Percentiles rank a stretch among this genome's conserved stretches.
These are phyloP conservation scores for Cercospora berteroae DNA, from an alignment of 2,329 filamentous ascomycete species.

Conservation along the genomic window DNA sequence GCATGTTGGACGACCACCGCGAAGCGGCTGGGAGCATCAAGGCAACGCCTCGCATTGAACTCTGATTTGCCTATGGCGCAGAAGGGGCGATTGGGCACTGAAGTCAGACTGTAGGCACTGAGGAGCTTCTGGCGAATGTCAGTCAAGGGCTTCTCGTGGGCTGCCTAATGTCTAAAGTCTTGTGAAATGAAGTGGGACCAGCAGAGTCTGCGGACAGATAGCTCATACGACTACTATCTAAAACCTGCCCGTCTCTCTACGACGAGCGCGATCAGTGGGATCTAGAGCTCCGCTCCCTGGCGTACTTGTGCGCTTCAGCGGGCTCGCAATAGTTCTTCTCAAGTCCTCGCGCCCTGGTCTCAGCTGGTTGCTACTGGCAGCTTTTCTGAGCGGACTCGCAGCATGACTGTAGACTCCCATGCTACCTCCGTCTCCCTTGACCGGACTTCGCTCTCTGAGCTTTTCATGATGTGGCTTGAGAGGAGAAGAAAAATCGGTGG, in stretches of 20 bases:
- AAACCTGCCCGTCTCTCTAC: constrained; percentile 33
- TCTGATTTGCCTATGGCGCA: too few species aligned
- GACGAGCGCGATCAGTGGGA: constrained; percentile 19
- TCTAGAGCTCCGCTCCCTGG: constrained; percentile 30
- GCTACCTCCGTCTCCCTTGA: constrained; percentile 66
- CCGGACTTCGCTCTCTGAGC: constrained; percentile 53
- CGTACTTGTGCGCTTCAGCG: constrained; percentile 46
- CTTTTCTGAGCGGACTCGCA: constrained; percentile 79
- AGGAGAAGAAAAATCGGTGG: constrained; percentile 47
- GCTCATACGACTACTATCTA: constrained; percentile 14
- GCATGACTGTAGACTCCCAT: constrained; percentile 77
- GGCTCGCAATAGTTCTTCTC: constrained; percentile 37
- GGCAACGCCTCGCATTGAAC: too few species aligned
- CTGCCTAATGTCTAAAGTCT: too few species aligned
- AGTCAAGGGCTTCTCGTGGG: too few species aligned
- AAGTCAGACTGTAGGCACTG: too few species aligned
- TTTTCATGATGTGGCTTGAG: constrained; percentile 46
- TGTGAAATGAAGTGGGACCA: too few species aligned
- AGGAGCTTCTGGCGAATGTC: too few species aligned
- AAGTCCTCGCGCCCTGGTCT: constrained; percentile 33
- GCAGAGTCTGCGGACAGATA: too few species aligned
- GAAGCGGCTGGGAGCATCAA: too few species aligned
- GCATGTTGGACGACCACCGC: too few species aligned
- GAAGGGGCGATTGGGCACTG: too few species aligned
- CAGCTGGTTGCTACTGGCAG: constrained; percentile 58